Conservation (phyloP, 805 yeast genomes). For the Monosporozyma solicola region DNA sequence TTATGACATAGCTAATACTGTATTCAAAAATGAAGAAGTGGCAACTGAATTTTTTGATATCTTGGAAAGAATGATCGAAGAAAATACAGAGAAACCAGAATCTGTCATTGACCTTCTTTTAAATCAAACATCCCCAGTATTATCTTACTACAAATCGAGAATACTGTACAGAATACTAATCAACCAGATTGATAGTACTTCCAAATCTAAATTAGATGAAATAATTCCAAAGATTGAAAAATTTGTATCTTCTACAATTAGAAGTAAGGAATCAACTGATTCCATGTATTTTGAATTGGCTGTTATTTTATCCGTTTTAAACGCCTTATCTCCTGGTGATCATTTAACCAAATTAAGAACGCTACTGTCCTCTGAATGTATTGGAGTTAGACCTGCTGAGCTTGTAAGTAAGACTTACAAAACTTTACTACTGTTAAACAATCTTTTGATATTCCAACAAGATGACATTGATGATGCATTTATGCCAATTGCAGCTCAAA, state of each 20-base stretch:
- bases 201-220: constrained; percentile 20
- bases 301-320: constrained; percentile 27
- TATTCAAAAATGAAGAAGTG: constrained; percentile 10
- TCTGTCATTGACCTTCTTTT: neutral
- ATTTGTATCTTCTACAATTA: constrained; percentile 28
- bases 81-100: neutral
- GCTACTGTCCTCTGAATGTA: constrained; percentile 52
- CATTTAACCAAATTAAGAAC: constrained; percentile 48
- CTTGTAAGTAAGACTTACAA: constrained; percentile 37
- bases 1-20: constrained; percentile 11
- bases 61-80: neutral
- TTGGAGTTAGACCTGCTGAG: constrained; percentile 42
- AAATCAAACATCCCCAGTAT: neutral
- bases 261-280: constrained; percentile 29
- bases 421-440: constrained; percentile 40
- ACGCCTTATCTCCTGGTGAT: constrained; percentile 28
- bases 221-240: constrained; percentile 23
- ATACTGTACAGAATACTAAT: constrained; percentile 27
- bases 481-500: constrained; percentile 50
- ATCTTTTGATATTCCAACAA: constrained; percentile 25
- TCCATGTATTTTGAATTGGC: constrained; percentile 25
- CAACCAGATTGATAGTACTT: constrained; percentile 24
- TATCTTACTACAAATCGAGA: constrained; percentile 29
- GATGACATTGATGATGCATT: constrained; percentile 16
- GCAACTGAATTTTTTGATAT: neutral